Conservation (phyloP, 1,284 basidiomycete genomes). For the Malassezia nana region DNA sequence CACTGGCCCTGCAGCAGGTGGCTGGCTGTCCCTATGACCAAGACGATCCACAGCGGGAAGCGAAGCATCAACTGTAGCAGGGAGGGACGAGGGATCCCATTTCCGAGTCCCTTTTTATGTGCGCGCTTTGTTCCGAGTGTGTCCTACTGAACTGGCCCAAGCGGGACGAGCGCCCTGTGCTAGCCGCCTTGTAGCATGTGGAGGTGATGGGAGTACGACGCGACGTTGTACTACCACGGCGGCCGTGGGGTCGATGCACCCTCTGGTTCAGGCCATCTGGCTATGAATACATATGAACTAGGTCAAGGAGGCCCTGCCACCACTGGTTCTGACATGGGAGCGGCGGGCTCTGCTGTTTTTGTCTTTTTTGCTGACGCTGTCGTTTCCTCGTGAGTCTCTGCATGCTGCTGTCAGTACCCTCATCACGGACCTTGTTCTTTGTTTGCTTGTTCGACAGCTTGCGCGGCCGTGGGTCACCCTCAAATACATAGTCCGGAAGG, state of each 20-base stretch:
- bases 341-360: neutral
- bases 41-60: neutral
- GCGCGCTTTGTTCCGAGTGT: neutral
- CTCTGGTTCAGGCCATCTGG: too few relatives aligned
- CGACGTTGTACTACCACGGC: neutral
- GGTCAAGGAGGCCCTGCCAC: neutral
- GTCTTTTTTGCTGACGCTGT: slow-evolving; percentile 5
- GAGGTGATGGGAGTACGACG: neutral
- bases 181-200: neutral
- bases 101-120: neutral
- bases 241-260: neutral
- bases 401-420: neutral
- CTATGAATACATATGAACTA: neutral
- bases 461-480: slow-evolving; percentile 64
- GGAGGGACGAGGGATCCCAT: neutral
- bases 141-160: neutral
- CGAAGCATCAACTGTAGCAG: neutral
- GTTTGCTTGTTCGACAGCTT: slow-evolving; percentile 63
- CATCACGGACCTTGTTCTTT: slow-evolving; percentile 50
- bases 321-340: neutral
- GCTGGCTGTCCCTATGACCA: neutral
- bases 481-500: slow-evolving; percentile 70
- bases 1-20: neutral
- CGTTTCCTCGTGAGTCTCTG: neutral
- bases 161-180: neutral